Percentiles rank a stretch among this genome's conserved stretches.
Evolutionary conservation across 2,329 filamentous ascomycete species (phyloP).

Genomic region (Pseudogymnoascus sp.): DNA sequence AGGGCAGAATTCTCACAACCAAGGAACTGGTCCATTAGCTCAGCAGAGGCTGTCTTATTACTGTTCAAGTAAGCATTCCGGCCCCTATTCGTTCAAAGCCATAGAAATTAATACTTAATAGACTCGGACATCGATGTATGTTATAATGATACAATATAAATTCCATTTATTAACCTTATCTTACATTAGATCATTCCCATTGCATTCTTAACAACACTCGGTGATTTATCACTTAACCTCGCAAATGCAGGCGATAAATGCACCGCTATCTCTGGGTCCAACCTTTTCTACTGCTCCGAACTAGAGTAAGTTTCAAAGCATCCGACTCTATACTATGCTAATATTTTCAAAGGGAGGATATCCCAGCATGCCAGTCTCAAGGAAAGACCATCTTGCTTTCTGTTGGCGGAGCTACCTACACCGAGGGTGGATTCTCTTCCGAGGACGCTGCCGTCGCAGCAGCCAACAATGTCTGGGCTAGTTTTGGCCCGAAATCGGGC

Average conservation of each 20-base stretch:
- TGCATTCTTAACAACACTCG: constrained; percentile 53
- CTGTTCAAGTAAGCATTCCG: constrained; percentile 43
- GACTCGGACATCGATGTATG: constrained; percentile 41
- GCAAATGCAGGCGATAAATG: constrained; percentile 56
- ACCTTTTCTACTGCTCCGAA: constrained; percentile 52
- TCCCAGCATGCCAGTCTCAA: constrained; percentile 50
- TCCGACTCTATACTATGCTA: neutral
- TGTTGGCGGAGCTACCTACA: constrained; percentile 62
- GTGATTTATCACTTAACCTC: constrained; percentile 51
- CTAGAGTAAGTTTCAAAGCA: constrained; percentile 47
- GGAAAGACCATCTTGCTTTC: constrained; percentile 67
- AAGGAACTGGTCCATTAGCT: constrained; percentile 34
- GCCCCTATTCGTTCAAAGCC: neutral
- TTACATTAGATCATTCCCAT: constrained; percentile 49
- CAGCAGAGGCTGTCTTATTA: constrained; percentile 52
- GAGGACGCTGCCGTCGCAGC: constrained; percentile 42
- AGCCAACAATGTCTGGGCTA: constrained; percentile 59
- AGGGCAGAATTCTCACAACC: constrained; percentile 52
- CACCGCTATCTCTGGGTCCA: constrained; percentile 48
- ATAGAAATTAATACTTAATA: constrained; percentile 20
- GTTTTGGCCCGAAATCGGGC: constrained; percentile 52
- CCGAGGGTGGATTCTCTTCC: constrained; percentile 57
- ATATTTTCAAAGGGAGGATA: constrained; percentile 32
- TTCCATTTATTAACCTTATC: constrained; percentile 15
- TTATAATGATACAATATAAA: neutral